These are phyloP conservation scores for Saccharomycopsis lassenensis DNA, from an alignment of 805 yeast genomes.

Conservation along the genomic window DNA sequence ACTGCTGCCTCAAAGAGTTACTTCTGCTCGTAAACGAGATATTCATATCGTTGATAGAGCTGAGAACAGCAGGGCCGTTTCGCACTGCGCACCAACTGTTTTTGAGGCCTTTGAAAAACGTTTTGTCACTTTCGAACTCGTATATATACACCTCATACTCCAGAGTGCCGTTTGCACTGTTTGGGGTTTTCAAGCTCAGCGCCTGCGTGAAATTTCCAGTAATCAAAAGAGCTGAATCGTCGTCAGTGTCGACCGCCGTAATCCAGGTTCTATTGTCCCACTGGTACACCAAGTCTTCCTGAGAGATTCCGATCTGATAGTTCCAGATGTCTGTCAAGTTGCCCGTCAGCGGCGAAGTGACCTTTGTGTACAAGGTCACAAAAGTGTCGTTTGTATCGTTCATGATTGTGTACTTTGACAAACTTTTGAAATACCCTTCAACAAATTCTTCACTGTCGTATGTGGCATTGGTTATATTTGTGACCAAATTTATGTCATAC, in stretches of 20 bases:
- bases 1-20: constrained; percentile 45
- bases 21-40: constrained; percentile 34
- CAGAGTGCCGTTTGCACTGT: constrained; percentile 18
- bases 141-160: constrained; percentile 37
- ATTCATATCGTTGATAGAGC: constrained; percentile 24
- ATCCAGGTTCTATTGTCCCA: constrained; percentile 55
- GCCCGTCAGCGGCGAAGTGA: constrained; percentile 10
- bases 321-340: constrained; percentile 32
- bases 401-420: constrained; percentile 14
- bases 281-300: constrained; percentile 50
- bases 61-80: constrained; percentile 35
- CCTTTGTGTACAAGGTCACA: constrained; percentile 15
- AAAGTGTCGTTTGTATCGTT: constrained; percentile 11
- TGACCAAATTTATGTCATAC: constrained; percentile 11
- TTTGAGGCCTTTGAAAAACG: constrained; percentile 30
- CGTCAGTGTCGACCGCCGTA: constrained; percentile 57
- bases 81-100: constrained; percentile 65
- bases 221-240: constrained; percentile 51
- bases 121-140: constrained; percentile 26
- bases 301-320: constrained; percentile 59
- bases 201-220: constrained; percentile 40
- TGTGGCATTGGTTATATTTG: constrained; percentile 6
- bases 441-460: constrained; percentile 6
- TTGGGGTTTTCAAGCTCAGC: constrained; percentile 13
- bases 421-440: constrained; percentile 16